A percentile compares a stretch with the other conserved stretches of the same genome.
Evolutionary conservation across 2,329 filamentous ascomycete species (phyloP).

Genomic region (Sphaceloma murrayae): DNA sequence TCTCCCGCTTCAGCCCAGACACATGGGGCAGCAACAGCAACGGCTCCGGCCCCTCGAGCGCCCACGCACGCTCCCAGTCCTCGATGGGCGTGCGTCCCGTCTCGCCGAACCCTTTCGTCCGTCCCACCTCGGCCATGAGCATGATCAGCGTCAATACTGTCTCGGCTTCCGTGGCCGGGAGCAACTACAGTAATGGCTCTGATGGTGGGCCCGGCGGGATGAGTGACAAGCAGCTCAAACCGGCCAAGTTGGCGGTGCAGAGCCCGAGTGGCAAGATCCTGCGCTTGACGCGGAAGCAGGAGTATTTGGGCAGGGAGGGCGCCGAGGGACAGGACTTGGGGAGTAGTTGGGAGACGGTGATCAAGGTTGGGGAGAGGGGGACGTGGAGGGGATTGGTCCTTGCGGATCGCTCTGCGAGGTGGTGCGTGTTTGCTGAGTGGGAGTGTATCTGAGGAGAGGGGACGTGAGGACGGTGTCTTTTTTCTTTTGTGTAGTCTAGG

Average conservation of each 20-base stretch:
- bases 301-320: conserved; percentile 43
- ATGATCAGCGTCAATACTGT: conserved; percentile 38
- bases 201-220: conserved; percentile 48
- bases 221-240: conserved; percentile 54
- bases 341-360: conserved; percentile 78
- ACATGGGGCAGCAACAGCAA: conserved; percentile 30
- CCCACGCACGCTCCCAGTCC: conserved; percentile 23
- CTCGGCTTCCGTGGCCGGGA: conserved; percentile 43
- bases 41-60: conserved; percentile 26
- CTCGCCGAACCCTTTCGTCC: conserved; percentile 44
- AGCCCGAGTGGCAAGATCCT: conserved; percentile 91
- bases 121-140: conserved; percentile 50
- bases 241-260: conserved; percentile 91
- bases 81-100: conserved; percentile 34
- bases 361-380: conserved; percentile 76
- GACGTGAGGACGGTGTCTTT: not conserved
- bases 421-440: conserved; percentile 93
- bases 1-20: conserved; percentile 33
- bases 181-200: conserved; percentile 46
- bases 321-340: conserved; percentile 57
- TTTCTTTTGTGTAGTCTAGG: not conserved
- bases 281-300: conserved; percentile 63
- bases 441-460: conserved; percentile 41
- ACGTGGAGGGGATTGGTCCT: conserved; percentile 74
- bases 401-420: conserved; percentile 72